Base-by-base conservation (phyloP, 306 rosid genomes). In the Carpinus viminea region DNA sequence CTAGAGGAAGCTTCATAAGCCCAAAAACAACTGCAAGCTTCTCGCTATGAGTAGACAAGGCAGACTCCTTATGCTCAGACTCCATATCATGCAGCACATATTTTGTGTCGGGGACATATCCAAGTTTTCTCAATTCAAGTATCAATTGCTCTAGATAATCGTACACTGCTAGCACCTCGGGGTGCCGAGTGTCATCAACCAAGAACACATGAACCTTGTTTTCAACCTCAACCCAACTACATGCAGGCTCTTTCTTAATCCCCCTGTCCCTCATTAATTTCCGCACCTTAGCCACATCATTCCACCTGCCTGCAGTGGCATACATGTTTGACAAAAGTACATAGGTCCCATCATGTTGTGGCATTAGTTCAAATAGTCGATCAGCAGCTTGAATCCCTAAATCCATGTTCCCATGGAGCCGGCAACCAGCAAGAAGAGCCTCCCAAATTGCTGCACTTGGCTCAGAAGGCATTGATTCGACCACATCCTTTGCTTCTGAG, bases 151-250 rank as follows among this genome's bases (percentile, higher is more conserved):
- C 87, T 16, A 87, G 83, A 75, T 87, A 85, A 54, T 21, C 82
- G 78, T 87, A 87, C 77, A 87, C 90, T 0, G 76, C 86, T 24
- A 73, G 81, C 59, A 79, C 86, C 88, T 87, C 90, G 28, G 88
- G 90, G 74, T 87, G 91, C 34, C 70, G 68, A 47, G 87, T 68
- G 72, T 87, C 90, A 87, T 82, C 90, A 77, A 80, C 71, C 71
- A 66, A 80, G 81, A 85, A 87, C 47, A 87, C 90, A 72, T 87
- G 88, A 64, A 82, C 82, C 79, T 77, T 69, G 74, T 79, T 87
- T 73, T 84, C 90, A 26, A 87, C 84, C 85, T 84, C 88, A 70
- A 87, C 74, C 90, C 90, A 87, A 87, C 90, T 87, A 76, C 90
- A 87, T 15, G 81, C 90, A 76, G 90, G 90, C 78, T 87, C 88